Evolutionary conservation across 805 yeast species (phyloP).

Genomic region (Yarrowia bubula): DNA sequence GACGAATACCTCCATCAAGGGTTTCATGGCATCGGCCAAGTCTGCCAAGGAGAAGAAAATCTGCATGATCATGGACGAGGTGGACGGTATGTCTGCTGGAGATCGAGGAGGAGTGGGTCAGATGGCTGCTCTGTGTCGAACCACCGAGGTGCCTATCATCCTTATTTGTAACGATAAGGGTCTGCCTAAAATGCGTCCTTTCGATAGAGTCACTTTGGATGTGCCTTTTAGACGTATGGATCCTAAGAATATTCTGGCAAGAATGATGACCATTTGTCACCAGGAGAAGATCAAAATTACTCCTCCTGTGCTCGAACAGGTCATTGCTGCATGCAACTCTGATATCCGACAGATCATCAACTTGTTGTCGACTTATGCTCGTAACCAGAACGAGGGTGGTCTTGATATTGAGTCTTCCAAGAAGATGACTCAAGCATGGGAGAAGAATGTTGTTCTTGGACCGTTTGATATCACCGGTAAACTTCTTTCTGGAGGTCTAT

Average conservation of each 20-base stretch:
- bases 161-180: constrained; percentile 91
- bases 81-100: constrained; percentile 99
- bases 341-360: constrained; percentile 95
- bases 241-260: constrained; percentile 72
- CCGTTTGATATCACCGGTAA: constrained; percentile 86
- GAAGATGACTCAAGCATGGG: constrained; percentile 68
- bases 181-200: constrained; percentile 93
- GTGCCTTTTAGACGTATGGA: constrained; percentile 86
- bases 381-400: constrained; percentile 52
- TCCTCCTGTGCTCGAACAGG: constrained; percentile 74
- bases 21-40: constrained; percentile 53
- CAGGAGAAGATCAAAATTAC: constrained; percentile 80
- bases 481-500: constrained; percentile 60
- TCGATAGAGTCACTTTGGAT: constrained; percentile 78
- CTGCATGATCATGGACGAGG: constrained; percentile 95
- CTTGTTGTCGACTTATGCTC: constrained; percentile 77
- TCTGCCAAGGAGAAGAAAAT: constrained; percentile 51
- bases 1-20: constrained; percentile 78
- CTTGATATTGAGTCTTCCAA: constrained; percentile 65
- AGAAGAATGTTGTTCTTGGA: constrained; percentile 83
- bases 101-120: constrained; percentile 99
- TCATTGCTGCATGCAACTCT: constrained; percentile 79
- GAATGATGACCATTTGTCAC: constrained; percentile 86
- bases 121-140: constrained; percentile 78
- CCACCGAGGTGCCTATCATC: constrained; percentile 85